Evolutionary conservation across 2,329 filamentous ascomycete species (phyloP).

Genomic region (Hypomyces rosellus): DNA sequence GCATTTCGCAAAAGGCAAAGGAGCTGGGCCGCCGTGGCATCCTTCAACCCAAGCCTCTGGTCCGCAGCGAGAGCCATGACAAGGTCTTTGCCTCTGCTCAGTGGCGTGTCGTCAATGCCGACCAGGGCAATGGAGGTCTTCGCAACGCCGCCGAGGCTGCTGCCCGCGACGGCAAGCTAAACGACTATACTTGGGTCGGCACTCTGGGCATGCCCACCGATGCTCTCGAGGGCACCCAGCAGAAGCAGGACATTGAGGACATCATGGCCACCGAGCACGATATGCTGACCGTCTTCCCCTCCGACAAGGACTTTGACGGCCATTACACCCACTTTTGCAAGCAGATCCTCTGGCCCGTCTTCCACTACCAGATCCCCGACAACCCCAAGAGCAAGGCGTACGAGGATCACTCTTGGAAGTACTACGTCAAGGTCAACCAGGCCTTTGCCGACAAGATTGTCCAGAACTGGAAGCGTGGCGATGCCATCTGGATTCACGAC

Average conservation of each 20-base stretch:
- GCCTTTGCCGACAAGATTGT: slow-evolving; percentile 88
- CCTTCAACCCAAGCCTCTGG: slow-evolving; percentile 45
- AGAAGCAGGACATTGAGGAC: slow-evolving; percentile 79
- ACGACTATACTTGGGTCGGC: slow-evolving; percentile 83
- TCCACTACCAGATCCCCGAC: slow-evolving; percentile 96
- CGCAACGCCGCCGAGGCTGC: slow-evolving; percentile 82
- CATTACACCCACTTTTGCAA: slow-evolving; percentile 97
- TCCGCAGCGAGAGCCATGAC: slow-evolving; percentile 58
- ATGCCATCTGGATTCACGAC: slow-evolving; percentile 92
- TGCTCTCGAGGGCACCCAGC: slow-evolving; percentile 63
- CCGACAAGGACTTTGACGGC: slow-evolving; percentile 87
- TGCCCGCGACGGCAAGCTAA: slow-evolving; percentile 58
- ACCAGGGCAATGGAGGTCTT: slow-evolving; percentile 88
- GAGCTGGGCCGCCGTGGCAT: slow-evolving; percentile 53
- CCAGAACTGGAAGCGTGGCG: slow-evolving; percentile 86
- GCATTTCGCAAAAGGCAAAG: slow-evolving; percentile 50
- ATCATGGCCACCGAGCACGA: slow-evolving; percentile 74
- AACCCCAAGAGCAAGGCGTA: slow-evolving; percentile 98
- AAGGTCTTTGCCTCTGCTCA: slow-evolving; percentile 67
- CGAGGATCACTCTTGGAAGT: slow-evolving; percentile 93
- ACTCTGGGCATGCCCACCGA: slow-evolving; percentile 93
- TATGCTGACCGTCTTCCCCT: slow-evolving; percentile 77
- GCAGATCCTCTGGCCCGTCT: slow-evolving; percentile 94
- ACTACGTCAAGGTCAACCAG: slow-evolving; percentile 87
- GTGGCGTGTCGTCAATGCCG: slow-evolving; percentile 77